phyloP scores from a whole-genome alignment of 371 early-diverging fungal species.

The Syncephalastrum racemosum region DNA sequence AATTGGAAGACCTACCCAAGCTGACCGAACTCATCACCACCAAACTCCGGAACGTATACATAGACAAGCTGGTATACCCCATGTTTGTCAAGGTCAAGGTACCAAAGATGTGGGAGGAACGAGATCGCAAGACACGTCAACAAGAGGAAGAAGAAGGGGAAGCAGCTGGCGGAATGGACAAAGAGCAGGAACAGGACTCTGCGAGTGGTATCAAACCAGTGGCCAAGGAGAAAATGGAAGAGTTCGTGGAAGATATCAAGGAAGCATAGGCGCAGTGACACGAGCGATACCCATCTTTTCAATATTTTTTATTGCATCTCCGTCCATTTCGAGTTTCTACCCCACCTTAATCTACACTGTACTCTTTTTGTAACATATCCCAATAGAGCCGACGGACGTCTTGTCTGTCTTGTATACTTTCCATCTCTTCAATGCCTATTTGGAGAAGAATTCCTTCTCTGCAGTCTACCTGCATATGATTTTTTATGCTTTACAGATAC shows the following conservation, averaged over 20 bases:
- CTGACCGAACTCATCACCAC: constrained; percentile 81
- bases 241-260: constrained; percentile 38
- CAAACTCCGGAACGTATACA: constrained; percentile 69
- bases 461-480: too few species aligned
- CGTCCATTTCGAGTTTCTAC: too few species aligned
- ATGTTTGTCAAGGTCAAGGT: constrained; percentile 55
- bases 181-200: neutral
- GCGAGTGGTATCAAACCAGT: constrained; percentile 15
- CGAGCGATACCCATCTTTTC: too few species aligned
- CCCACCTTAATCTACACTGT: too few species aligned
- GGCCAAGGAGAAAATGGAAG: constrained; percentile 38
- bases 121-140: constrained; percentile 16
- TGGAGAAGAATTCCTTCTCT: too few species aligned
- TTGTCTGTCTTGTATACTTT: too few species aligned
- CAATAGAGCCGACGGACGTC: too few species aligned
- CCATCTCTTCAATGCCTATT: too few species aligned
- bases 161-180: neutral
- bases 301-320: too few species aligned
- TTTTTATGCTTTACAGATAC: too few species aligned
- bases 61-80: constrained; percentile 64
- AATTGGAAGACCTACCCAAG: constrained; percentile 92
- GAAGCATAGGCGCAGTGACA: constrained; percentile 15
- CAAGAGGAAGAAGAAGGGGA: constrained; percentile 18
- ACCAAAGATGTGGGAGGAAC: constrained; percentile 44
- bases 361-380: too few species aligned